Base-by-base conservation (phyloP, 2,329 filamentous ascomycete species). In the Trichoderma sp. region DNA sequence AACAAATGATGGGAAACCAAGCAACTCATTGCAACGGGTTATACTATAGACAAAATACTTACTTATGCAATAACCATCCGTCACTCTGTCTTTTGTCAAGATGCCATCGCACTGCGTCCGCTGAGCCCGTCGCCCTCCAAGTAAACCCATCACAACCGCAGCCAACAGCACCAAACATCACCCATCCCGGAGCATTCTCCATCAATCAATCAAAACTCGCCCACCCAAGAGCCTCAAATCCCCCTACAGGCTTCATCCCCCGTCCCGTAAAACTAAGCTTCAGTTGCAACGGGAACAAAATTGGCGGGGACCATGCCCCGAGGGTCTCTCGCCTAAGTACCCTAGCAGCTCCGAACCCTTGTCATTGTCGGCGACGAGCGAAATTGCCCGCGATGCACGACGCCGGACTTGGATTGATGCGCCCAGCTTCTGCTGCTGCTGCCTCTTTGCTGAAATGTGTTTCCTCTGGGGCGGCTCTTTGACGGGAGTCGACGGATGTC, bases 321-420 rank as follows among this genome's bases (percentile, higher is more conserved):
- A 52, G 50, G n/a, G 50, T 34, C 50, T 52, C 50, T 52, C 50
- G 50, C 50, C 50, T 34, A 34, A 34, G 30, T 34, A 34, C 7
- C 21, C 21, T 30, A 51, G 50, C 50, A 52, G 50, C 26, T 19
- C 50, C 39, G 47, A 19, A 51, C 28, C 47, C 57, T 39, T 44
- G 59, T 62, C 59, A 5, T 39, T 62, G 44, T 62, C 59, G 59
- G 59, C 59, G 48, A 62, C 45, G 48, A 62, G 59, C 47, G 59
- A 50, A 62, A 54, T 44, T 54, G 47, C 59, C 58, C 59, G 59
- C 34, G 59, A 26, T 62, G 59, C 59, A 30, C 39, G 39, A 26
- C 44, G 48, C 47, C 47, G 28, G 30, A 24, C 3, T 39, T 14
- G 34, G 34, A 39, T 14, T 39, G 12, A 39, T 39, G 34, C 34